A percentile compares a stretch with the other conserved stretches of the same genome.
Evolutionary conservation across 1,139 yeast genomes (phyloP).

Genomic region (Candida anutae): DNA sequence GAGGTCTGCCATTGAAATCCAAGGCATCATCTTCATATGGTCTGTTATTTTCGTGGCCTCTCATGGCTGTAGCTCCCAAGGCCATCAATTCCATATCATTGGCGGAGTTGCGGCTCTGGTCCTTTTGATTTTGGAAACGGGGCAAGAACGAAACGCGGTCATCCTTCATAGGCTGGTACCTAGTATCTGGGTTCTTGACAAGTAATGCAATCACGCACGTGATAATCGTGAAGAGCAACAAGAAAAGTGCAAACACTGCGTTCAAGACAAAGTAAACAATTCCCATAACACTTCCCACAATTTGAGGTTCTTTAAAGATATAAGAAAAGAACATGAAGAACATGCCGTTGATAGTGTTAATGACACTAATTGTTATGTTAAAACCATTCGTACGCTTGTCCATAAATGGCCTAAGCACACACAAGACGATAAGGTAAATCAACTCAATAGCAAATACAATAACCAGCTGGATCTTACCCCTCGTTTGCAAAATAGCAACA

Average conservation of each 20-base stretch:
- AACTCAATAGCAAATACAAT: constrained; percentile 72
- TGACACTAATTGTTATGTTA: constrained; percentile 77
- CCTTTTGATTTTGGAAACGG: constrained; percentile 47
- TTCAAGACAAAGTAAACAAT: constrained; percentile 85
- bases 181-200: constrained; percentile 88
- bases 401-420: constrained; percentile 81
- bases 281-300: constrained; percentile 87
- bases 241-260: constrained; percentile 79
- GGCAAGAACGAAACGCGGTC: constrained; percentile 87
- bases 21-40: constrained; percentile 26
- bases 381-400: constrained; percentile 89
- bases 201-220: constrained; percentile 80
- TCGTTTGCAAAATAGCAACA: constrained; percentile 75
- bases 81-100: constrained; percentile 79
- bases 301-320: constrained; percentile 74
- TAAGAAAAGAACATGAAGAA: constrained; percentile 86
- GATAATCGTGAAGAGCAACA: constrained; percentile 76
- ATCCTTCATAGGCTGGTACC: constrained; percentile 95
- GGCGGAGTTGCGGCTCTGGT: constrained; percentile 21
- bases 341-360: constrained; percentile 73
- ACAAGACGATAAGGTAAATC: constrained; percentile 52
- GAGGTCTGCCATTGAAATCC: constrained; percentile 3
- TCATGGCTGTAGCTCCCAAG: constrained; percentile 82
- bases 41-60: constrained; percentile 44
- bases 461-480: constrained; percentile 77